These are phyloP conservation scores for Limtongia smithiae DNA, from an alignment of 805 yeast species.

Conservation along the genomic window DNA sequence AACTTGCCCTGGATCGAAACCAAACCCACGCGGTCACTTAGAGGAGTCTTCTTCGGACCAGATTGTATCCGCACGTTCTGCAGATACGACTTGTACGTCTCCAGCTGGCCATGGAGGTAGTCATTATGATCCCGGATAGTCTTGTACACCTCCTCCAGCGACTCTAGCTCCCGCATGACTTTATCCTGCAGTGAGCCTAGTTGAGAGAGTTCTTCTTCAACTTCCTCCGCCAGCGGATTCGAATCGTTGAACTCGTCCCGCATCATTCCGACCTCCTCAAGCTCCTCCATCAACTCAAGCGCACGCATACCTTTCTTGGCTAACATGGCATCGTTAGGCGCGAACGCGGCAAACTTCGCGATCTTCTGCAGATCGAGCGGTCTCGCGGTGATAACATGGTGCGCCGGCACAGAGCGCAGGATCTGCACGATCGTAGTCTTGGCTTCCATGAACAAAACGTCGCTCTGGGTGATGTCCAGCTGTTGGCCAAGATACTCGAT, in stretches of 20 bases:
- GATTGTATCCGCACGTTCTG: constrained; percentile 38
- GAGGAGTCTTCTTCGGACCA: constrained; percentile 31
- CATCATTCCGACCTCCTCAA: constrained; percentile 25
- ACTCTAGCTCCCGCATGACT: constrained; percentile 34
- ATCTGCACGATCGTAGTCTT: constrained; percentile 39
- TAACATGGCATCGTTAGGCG: constrained; percentile 32
- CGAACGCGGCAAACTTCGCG: constrained; percentile 36
- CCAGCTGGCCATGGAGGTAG: constrained; percentile 38
- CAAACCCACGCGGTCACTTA: constrained; percentile 22
- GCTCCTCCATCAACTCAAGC: constrained; percentile 33
- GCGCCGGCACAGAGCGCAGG: constrained; percentile 37
- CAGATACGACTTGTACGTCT: constrained; percentile 39
- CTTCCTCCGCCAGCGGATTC: constrained; percentile 35
- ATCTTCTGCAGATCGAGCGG: constrained; percentile 35
- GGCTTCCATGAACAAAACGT: constrained; percentile 38
- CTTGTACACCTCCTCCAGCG: constrained; percentile 36
- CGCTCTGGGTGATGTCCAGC: constrained; percentile 34
- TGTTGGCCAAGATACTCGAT: constrained; percentile 33
- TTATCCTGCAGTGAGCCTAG: constrained; percentile 37
- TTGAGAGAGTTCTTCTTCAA: constrained; percentile 38
- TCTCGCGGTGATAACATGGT: constrained; percentile 27
- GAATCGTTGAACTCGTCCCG: constrained; percentile 11
- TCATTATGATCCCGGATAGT: constrained; percentile 39
- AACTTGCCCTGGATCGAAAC: constrained; percentile 10
- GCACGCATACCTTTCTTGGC: constrained; percentile 38